Percentiles rank a stretch among this genome's conserved stretches.
Evolutionary conservation across 2,329 filamentous ascomycete species (phyloP).

Genomic region (Neurospora crassa): DNA sequence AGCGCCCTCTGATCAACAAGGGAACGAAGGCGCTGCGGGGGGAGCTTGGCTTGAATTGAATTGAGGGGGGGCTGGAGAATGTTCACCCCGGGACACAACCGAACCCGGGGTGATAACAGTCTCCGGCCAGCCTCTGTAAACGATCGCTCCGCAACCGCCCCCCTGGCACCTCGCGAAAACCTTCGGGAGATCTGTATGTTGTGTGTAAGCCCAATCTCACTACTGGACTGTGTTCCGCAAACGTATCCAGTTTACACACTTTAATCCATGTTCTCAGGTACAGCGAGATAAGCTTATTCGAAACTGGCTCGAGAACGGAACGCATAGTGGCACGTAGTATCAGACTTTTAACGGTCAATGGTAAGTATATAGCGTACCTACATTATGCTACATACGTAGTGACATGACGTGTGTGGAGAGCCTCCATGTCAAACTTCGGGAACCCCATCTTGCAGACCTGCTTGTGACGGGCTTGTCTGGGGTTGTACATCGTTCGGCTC

Average conservation of each 20-base stretch:
- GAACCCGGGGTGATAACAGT: background rate
- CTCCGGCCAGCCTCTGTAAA: background rate
- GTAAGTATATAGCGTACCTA: background rate
- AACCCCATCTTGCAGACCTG: background rate
- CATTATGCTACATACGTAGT: background rate
- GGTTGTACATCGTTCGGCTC: background rate
- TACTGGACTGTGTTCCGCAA: background rate
- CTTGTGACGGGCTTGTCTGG: background rate
- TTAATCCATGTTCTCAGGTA: background rate
- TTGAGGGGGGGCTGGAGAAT: background rate
- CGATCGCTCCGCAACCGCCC: background rate
- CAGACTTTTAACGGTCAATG: background rate
- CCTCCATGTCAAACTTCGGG: background rate
- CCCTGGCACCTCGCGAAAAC: background rate
- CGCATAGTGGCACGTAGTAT: background rate
- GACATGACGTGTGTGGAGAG: background rate
- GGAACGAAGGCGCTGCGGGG: background rate
- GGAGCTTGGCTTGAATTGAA: background rate
- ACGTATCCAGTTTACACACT: background rate
- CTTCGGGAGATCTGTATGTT: background rate
- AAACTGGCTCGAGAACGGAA: background rate
- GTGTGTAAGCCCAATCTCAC: background rate
- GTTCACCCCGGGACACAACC: background rate
- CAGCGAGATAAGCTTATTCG: background rate
- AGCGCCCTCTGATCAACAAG: background rate